Base-by-base conservation (phyloP, 1,284 basidiomycete species). In the Acaromyces ingoldii region DNA sequence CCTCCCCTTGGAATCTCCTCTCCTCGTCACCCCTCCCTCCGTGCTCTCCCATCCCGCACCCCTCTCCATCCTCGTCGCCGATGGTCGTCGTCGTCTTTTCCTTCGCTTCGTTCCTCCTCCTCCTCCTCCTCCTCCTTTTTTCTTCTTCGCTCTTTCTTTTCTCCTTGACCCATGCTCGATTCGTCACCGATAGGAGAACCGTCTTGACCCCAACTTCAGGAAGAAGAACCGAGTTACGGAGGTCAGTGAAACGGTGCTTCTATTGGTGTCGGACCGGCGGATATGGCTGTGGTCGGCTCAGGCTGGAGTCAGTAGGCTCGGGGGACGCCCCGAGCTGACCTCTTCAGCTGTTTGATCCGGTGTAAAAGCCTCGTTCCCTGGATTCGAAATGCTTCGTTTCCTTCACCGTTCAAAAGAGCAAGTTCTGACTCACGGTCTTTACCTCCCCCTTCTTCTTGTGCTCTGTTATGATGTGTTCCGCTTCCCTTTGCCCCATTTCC, bases 131-230 rank as follows among this genome's bases (percentile, higher is more conserved):
- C 44, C 30, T 53, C 49, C 24, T 49, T 30, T 47, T 41, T 42
- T 44, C 45, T 38, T 38, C 40, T 33, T 60, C 45, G 41, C 34
- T 33, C 46, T 50, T 51, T 67, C 68, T 47, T 59, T 64, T 60
- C 63, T 57, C 50, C 56, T 66, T 76, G 75, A 77, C 76, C 77
- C 76, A 76, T 62, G 47, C 58, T 67, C 58, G 60, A 45, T 44
- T 66, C 62, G 60, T 60, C 69, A 65, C 72, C 70, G 72, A 71
- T 60, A 65, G 65, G 51, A 49, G 31, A 58, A 55, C 53, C 60
- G 60, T 39, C 58, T 70, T 50, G 65, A 72, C 55, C 70, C 65
- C 24, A 54, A 65, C 49, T 67, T 67, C 53, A 53, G 65, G 51
- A 73, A 73, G 61, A 73, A 73, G 62, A 70, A 67, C 55, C 60